Percentiles rank a stretch among this genome's conserved stretches.
phyloP scores from a whole-genome alignment of 768 basidiomycete species.

The Psilocybe sp. region DNA sequence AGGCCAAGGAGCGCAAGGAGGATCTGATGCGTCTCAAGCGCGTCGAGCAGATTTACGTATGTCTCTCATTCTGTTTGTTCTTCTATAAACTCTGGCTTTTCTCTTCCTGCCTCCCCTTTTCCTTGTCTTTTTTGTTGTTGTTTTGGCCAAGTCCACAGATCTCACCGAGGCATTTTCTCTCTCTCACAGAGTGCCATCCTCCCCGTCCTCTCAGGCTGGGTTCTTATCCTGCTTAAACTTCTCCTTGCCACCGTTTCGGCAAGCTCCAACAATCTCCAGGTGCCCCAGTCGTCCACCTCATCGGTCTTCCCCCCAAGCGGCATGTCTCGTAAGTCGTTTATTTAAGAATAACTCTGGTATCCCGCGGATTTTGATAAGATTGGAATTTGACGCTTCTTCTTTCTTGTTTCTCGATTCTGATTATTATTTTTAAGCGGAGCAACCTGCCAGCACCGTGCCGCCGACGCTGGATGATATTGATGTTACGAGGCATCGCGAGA shows the following conservation, averaged over 20 bases:
- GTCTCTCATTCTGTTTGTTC: no score
- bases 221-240: constrained; percentile 89
- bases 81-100: no score
- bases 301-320: constrained; percentile 72
- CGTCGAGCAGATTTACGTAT: constrained; percentile 91
- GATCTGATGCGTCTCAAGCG: constrained; percentile 86
- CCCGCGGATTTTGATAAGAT: neutral
- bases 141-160: neutral
- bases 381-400: neutral
- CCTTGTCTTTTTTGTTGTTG: no score
- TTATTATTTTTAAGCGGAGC: constrained; percentile 40
- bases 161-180: neutral
- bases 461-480: constrained; percentile 90
- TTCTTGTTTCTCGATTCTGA: no score
- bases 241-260: constrained; percentile 92
- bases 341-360: neutral
- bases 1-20: constrained; percentile 64
- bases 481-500: constrained; percentile 91
- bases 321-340: constrained; percentile 50
- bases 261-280: constrained; percentile 52
- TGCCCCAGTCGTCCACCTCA: constrained; percentile 65
- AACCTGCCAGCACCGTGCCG: constrained; percentile 61
- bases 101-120: no score
- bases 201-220: constrained; percentile 84
- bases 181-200: constrained; percentile 68